These are phyloP conservation scores for Penicillium silybi DNA, from an alignment of 495 filamentous ascomycete genomes.

Conservation along the genomic window DNA sequence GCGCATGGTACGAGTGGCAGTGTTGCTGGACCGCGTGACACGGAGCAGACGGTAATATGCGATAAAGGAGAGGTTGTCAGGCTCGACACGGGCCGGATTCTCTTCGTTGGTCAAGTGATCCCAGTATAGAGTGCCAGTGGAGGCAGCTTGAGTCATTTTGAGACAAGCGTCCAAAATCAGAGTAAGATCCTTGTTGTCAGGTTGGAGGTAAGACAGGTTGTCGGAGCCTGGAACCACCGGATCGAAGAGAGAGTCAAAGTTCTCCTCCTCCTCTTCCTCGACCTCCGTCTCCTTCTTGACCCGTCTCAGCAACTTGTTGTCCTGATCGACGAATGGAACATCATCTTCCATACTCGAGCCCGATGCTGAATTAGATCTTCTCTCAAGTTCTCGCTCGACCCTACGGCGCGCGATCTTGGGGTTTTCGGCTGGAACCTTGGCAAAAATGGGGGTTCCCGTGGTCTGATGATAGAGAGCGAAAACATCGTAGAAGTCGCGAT, in stretches of 20 bases:
- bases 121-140: slow-evolving; percentile 65
- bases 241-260: slow-evolving; percentile 36
- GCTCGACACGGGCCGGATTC: slow-evolving; percentile 44
- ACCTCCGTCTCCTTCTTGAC: background rate
- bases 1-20: slow-evolving; percentile 50
- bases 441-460: slow-evolving; percentile 58
- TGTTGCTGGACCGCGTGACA: slow-evolving; percentile 53
- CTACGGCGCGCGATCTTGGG: slow-evolving; percentile 4
- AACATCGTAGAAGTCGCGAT: slow-evolving; percentile 62
- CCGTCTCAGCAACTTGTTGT: slow-evolving; percentile 9
- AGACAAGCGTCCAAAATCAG: slow-evolving; percentile 60
- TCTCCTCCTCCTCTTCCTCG: slow-evolving; percentile 26
- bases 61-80: slow-evolving; percentile 66
- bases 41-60: slow-evolving; percentile 66
- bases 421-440: slow-evolving; percentile 16
- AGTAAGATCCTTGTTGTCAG: slow-evolving; percentile 66
- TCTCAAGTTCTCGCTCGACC: slow-evolving; percentile 3
- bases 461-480: slow-evolving; percentile 72
- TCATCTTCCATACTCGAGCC: slow-evolving; percentile 10
- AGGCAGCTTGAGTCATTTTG: slow-evolving; percentile 26
- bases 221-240: slow-evolving; percentile 18
- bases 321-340: slow-evolving; percentile 35
- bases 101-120: slow-evolving; percentile 51
- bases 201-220: slow-evolving; percentile 30
- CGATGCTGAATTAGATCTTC: background rate